Evolutionary conservation across 2,329 filamentous ascomycete species (phyloP), one percentile per base, ranked within the genome.

Genomic region (Paramyrothecium sp.): DNA sequence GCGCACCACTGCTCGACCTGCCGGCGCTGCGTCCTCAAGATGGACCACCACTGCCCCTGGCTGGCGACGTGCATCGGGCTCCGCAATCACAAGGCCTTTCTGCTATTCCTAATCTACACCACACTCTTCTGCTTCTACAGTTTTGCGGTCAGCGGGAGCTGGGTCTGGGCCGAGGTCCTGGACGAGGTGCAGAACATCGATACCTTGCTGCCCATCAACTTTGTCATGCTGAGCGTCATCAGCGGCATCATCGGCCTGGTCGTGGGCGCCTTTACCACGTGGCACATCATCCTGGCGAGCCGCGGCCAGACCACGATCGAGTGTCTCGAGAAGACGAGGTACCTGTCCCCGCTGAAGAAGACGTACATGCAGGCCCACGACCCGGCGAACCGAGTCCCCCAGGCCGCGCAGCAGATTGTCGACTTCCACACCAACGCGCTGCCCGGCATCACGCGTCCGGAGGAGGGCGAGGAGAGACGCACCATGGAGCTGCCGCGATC

Each of bases 11-110:
- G 95, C 81, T 96, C 92, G 12, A 96, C 92, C 3, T 99, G 95
- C 76, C 87, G 89, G 64, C 89, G 90, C 68, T 99, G 95, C 73
- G 93, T 99, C 23, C 81, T 99, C 73, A 99, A 99, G 81, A 99
- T 99, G 95, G 95, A 99, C 71, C 95, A 99, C 73, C 95, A 99
- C 77, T 99, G 95, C 72, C 95, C 95, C 17, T 99, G 95, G 95
- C 83, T 99, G 53, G 94, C 95, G 26, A 97, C 92, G 3, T 99
- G 95, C 73, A 90, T 99, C 58, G 95, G 95, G 20, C 79, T 99
- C 62, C 87, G 86, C 69, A 99, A 99, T 75, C 96, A 97, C 81
- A 99, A 99, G 76, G 84, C 93, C 0, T 99, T 99, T 71, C 73
- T 99, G 54, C 82, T 98, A 3, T 99, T 98, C 72, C 81, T 99